Percentiles rank a stretch among this genome's conserved stretches.
These are phyloP conservation scores for Hypoxylon sp. DNA, from an alignment of 2,329 filamentous ascomycete genomes.

Conservation along the genomic window DNA sequence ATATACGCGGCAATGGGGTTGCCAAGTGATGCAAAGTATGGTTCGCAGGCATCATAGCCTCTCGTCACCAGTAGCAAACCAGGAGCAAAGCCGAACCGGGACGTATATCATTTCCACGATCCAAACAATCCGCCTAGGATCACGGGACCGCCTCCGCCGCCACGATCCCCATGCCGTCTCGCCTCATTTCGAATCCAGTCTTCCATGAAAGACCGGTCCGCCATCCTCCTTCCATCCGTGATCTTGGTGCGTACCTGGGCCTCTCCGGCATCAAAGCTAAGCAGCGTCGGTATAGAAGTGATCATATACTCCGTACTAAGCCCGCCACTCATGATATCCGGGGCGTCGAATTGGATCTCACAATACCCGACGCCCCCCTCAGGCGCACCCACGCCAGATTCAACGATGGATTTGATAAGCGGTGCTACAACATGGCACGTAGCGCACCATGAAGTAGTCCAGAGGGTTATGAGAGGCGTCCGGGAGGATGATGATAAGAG, in stretches of 20 bases:
- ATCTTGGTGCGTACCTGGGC: conserved; percentile 64
- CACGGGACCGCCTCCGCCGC: conserved; percentile 53
- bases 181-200: conserved; percentile 69
- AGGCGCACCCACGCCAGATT: conserved; percentile 65
- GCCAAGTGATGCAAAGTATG: background rate
- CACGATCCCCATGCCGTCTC: conserved; percentile 59
- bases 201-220: conserved; percentile 63
- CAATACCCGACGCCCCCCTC: conserved; percentile 69
- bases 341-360: conserved; percentile 68
- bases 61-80: background rate
- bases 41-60: background rate
- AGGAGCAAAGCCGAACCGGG: background rate
- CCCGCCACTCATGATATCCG: conserved; percentile 65
- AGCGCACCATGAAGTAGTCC: conserved; percentile 70
- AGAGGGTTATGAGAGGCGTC: conserved; percentile 70
- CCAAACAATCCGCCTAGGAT: conserved; percentile 52
- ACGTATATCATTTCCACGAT: conserved; percentile 44
- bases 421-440: conserved; percentile 66
- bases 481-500: conserved; percentile 67
- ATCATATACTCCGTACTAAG: conserved; percentile 70
- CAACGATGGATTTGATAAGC: conserved; percentile 62
- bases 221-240: conserved; percentile 62
- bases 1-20: background rate
- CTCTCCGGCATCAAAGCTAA: conserved; percentile 70
- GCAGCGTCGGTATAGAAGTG: conserved; percentile 68